A percentile compares a stretch with the other conserved stretches of the same genome.
phyloP scores from a whole-genome alignment of 2,329 filamentous ascomycete genomes.

The Calonectria honghensis region DNA sequence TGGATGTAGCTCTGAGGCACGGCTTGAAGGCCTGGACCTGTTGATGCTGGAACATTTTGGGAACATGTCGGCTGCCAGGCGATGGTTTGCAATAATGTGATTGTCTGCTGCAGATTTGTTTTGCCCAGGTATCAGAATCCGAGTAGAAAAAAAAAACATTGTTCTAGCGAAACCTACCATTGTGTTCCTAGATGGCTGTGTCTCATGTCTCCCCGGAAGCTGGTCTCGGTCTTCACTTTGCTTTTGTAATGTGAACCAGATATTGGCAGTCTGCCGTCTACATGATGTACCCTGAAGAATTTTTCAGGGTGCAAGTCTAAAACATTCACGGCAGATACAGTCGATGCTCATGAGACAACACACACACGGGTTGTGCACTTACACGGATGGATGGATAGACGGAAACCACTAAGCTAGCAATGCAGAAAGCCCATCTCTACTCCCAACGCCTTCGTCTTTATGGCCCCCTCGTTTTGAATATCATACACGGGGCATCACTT shows the following conservation, averaged over 20 bases:
- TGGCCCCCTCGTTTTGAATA: neutral
- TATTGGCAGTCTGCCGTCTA: neutral
- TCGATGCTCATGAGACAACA: neutral
- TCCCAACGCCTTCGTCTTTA: constrained; percentile 28
- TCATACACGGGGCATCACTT: neutral
- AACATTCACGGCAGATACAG: neutral
- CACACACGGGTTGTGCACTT: neutral
- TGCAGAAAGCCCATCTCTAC: constrained; percentile 2
- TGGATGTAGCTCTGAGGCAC: neutral
- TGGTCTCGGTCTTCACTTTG: neutral
- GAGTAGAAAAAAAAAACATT: neutral
- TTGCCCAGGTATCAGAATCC: neutral
- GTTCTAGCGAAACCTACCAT: neutral
- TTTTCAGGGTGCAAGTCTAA: neutral
- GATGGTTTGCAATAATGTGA: neutral
- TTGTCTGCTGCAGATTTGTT: neutral
- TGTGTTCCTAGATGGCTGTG: neutral
- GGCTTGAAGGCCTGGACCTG: neutral
- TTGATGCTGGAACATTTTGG: neutral
- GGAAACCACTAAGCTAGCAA: neutral
- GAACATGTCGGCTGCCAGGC: neutral
- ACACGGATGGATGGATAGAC: neutral
- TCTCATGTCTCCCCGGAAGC: neutral
- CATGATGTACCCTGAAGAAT: neutral
- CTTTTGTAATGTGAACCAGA: neutral